Conservation (phyloP, 2,329 filamentous ascomycete species). For the Sporothrix inflata region DNA sequence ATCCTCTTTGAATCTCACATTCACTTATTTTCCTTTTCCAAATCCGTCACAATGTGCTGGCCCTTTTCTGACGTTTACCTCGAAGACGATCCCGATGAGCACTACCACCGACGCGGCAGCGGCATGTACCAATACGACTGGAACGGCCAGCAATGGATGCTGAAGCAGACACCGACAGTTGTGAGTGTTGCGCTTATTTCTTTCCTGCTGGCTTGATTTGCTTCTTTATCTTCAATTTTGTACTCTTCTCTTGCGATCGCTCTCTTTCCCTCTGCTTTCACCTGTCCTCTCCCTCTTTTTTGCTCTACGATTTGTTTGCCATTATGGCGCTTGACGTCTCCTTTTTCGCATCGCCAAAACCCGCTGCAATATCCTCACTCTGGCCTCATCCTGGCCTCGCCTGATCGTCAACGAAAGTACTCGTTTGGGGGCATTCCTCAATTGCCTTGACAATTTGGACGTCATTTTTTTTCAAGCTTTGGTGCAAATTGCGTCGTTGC, state of each 20-base stretch:
- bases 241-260: not conserved
- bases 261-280: not conserved
- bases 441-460: not conserved
- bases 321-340: not conserved
- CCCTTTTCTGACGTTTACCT: constrained; percentile 40
- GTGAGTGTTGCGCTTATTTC: constrained; percentile 39
- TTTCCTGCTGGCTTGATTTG: not conserved
- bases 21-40: not conserved
- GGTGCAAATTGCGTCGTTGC: not conserved
- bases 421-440: not conserved
- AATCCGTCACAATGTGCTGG: constrained; percentile 53
- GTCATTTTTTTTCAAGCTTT: not conserved
- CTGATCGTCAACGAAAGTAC: not conserved
- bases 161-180: constrained; percentile 40
- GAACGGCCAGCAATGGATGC: constrained; percentile 44
- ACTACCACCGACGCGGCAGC: constrained; percentile 35
- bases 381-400: not conserved
- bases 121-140: constrained; percentile 47
- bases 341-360: not conserved
- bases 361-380: not conserved
- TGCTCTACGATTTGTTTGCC: not conserved
- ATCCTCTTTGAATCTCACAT: not conserved
- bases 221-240: not conserved
- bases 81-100: constrained; percentile 40
- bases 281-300: not conserved